Evolutionary conservation across 805 yeast species (phyloP).

Genomic region (Zygoascus flipseniorum): DNA sequence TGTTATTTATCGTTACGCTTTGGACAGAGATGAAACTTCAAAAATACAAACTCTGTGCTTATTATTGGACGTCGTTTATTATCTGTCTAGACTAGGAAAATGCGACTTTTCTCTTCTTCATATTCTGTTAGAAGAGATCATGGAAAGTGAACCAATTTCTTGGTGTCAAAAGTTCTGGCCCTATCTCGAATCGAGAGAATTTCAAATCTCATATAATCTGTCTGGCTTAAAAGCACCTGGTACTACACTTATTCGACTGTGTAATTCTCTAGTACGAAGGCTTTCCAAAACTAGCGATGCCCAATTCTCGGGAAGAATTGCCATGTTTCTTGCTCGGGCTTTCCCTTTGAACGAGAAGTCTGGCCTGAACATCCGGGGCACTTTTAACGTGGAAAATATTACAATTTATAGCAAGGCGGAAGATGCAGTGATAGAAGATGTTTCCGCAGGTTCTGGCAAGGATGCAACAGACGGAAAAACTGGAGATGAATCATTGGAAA

Average conservation of each 20-base stretch:
- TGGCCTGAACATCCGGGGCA: slow-evolving; percentile 31
- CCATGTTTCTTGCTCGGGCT: slow-evolving; percentile 28
- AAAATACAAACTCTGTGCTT: slow-evolving; percentile 8
- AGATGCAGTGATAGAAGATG: slow-evolving; percentile 3
- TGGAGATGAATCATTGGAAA: background rate
- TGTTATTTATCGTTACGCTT: slow-evolving; percentile 11
- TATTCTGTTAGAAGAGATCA: slow-evolving; percentile 26
- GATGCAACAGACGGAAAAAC: slow-evolving; percentile 2
- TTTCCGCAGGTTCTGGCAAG: background rate
- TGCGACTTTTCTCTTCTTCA: slow-evolving; percentile 18
- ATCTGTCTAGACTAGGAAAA: slow-evolving; percentile 5
- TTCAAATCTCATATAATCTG: slow-evolving; percentile 17
- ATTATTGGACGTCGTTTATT: slow-evolving; percentile 16
- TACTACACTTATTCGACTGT: slow-evolving; percentile 27
- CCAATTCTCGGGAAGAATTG: slow-evolving; percentile 27
- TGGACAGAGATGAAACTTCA: background rate
- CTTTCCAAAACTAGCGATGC: slow-evolving; percentile 27
- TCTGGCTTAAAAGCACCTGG: slow-evolving; percentile 28
- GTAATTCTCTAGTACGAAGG: slow-evolving; percentile 27
- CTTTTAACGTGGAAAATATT: slow-evolving; percentile 26
- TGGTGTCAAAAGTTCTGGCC: slow-evolving; percentile 31
- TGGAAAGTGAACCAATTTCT: slow-evolving; percentile 26
- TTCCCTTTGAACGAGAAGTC: slow-evolving; percentile 29
- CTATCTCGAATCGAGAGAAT: slow-evolving; percentile 24
- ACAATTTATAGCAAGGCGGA: slow-evolving; percentile 18